Evolutionary conservation across 139 green algal species (phyloP).

Genomic region (Volvox reticuliferus): DNA sequence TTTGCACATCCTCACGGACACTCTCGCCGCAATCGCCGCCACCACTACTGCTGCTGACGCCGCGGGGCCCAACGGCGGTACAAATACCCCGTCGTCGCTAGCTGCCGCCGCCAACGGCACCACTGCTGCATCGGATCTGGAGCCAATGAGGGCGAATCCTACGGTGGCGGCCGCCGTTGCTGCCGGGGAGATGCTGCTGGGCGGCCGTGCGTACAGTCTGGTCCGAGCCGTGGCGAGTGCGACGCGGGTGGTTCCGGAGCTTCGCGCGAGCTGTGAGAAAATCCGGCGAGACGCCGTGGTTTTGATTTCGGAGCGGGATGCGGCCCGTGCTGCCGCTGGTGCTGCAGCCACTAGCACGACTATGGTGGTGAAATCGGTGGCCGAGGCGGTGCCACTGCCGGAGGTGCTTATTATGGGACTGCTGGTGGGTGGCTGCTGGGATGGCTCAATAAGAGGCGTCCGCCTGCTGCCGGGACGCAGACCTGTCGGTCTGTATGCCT

Average conservation of each 20-base stretch:
- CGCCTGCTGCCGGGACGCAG: too few relatives aligned
- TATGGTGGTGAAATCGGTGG: neutral
- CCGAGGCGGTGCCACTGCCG: conserved; percentile 31
- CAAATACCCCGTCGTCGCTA: neutral
- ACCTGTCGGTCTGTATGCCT: too few relatives aligned
- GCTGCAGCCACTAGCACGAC: neutral
- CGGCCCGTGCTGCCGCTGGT: neutral
- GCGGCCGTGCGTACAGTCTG: neutral
- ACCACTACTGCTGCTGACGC: neutral
- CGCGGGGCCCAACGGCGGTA: neutral
- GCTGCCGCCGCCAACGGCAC: neutral
- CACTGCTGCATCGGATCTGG: neutral
- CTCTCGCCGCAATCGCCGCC: neutral
- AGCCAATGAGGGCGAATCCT: neutral
- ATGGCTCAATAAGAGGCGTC: too few relatives aligned
- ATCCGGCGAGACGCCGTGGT: neutral
- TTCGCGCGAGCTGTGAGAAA: conserved; percentile 11
- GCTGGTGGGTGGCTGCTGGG: conserved; percentile 3
- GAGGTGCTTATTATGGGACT: conserved; percentile 16
- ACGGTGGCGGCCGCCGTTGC: neutral
- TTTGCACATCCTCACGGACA: neutral
- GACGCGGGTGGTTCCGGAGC: conserved; percentile 8
- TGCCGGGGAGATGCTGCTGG: neutral
- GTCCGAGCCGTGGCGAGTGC: neutral
- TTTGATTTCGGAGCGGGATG: neutral